These are phyloP conservation scores for Vigna mungo DNA, from an alignment of 306 rosid genomes.

Conservation along the genomic window DNA sequence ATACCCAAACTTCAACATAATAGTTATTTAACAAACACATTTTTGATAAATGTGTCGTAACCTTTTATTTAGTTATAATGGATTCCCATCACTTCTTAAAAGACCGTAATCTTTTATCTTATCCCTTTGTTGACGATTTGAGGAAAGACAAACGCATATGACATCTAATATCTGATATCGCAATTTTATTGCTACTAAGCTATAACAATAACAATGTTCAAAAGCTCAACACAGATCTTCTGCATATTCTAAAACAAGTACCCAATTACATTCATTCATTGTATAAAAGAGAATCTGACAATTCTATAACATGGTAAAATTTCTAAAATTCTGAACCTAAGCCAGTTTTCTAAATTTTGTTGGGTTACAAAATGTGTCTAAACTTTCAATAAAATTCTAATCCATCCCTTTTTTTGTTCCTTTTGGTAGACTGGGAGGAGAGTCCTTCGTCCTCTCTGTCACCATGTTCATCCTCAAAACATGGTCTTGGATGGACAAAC, in stretches of 20 bases:
- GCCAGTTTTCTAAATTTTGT: constrained; percentile 43
- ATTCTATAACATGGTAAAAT: constrained; percentile 42
- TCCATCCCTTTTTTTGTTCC: not conserved
- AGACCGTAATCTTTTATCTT: not conserved
- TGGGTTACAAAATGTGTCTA: constrained; percentile 44
- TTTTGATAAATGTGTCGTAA: too few species aligned
- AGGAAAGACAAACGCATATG: not conserved
- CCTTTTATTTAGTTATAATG: too few species aligned
- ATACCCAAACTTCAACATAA: not conserved
- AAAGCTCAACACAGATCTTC: constrained; percentile 35
- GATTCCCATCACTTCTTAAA: too few species aligned
- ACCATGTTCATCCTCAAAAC: constrained; percentile 31
- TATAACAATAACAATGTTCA: constrained; percentile 43
- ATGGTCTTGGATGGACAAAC: constrained; percentile 34
- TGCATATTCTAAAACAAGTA: constrained; percentile 44
- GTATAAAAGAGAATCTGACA: constrained; percentile 35
- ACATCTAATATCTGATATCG: constrained; percentile 28
- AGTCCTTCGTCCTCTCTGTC: constrained; percentile 35
- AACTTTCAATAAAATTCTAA: constrained; percentile 16
- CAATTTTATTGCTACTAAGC: constrained; percentile 49
- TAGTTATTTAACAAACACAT: too few species aligned
- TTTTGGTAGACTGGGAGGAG: constrained; percentile 24
- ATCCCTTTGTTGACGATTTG: not conserved
- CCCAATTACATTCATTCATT: constrained; percentile 31
- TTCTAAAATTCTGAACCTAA: constrained; percentile 53